Percentiles rank a stretch among this genome's conserved stretches.
These are phyloP conservation scores for Phoma sp. DNA, from an alignment of 2,329 filamentous ascomycete species.

Conservation along the genomic window DNA sequence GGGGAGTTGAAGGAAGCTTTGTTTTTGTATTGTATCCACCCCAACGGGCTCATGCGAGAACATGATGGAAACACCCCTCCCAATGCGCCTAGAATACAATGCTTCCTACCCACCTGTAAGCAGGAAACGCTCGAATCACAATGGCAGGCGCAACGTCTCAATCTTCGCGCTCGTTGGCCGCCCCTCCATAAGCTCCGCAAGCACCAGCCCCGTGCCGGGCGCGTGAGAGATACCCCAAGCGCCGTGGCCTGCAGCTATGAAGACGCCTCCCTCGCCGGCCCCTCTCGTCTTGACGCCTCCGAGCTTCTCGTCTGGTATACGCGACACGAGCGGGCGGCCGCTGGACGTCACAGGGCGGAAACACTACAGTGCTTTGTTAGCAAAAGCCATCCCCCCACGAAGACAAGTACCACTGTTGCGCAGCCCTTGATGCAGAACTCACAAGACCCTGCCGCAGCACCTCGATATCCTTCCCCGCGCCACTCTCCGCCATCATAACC, in stretches of 20 bases:
- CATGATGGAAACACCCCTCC: background rate
- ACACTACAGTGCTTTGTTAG: slow-evolving; percentile 51
- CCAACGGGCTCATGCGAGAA: background rate
- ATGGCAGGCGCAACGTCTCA: slow-evolving; percentile 52
- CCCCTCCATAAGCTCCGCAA: slow-evolving; percentile 73
- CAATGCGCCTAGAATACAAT: slow-evolving; percentile 5
- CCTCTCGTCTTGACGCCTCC: slow-evolving; percentile 56
- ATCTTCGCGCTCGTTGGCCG: slow-evolving; percentile 65
- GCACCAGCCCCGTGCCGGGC: slow-evolving; percentile 72
- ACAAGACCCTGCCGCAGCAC: slow-evolving; percentile 67
- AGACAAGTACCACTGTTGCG: too few relatives aligned
- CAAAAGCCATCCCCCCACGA: background rate
- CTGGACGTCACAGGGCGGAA: slow-evolving; percentile 72
- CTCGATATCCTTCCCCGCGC: slow-evolving; percentile 60
- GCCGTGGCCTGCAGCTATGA: slow-evolving; percentile 73
- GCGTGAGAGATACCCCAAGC: slow-evolving; percentile 68
- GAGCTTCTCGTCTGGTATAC: slow-evolving; percentile 63
- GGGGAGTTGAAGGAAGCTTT: too few relatives aligned
- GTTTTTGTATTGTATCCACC: background rate
- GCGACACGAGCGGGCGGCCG: slow-evolving; percentile 68
- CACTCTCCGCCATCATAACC: slow-evolving; percentile 54
- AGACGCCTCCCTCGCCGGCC: slow-evolving; percentile 66
- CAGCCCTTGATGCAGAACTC: slow-evolving; percentile 12
- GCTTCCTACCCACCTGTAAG: background rate
- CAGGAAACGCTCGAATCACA: background rate